Conservation (phyloP, 2,329 filamentous ascomycete species). For the Fusarium torreyae region DNA sequence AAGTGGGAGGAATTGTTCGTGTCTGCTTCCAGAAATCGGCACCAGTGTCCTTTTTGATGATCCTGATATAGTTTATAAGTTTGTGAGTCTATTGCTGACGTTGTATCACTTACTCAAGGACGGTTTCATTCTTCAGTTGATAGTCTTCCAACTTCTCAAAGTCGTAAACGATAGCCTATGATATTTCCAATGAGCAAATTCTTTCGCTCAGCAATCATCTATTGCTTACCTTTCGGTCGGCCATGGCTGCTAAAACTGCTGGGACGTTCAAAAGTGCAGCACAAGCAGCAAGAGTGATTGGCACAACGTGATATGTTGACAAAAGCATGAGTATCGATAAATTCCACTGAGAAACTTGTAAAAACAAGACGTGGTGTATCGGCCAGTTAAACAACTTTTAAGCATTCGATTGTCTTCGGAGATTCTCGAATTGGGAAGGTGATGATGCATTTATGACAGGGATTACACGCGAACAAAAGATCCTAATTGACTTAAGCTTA, state of each 20-base stretch:
- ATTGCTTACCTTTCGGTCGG: constrained; percentile 18
- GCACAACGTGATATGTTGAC: constrained; percentile 24
- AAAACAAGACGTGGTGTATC: neutral
- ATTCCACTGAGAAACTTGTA: neutral
- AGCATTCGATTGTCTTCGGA: constrained; percentile 18
- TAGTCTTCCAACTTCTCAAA: constrained; percentile 23
- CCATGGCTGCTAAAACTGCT: constrained; percentile 8
- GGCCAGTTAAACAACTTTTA: constrained; percentile 26
- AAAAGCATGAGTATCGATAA: constrained; percentile 8
- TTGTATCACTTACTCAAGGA: neutral
- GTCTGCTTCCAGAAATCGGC: constrained; percentile 16
- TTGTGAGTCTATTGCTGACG: accelerated
- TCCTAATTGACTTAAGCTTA: constrained; percentile 3
- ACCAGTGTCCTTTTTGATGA: constrained; percentile 19
- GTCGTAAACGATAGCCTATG: constrained; percentile 5
- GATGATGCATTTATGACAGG: constrained; percentile 19
- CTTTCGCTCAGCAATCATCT: no score
- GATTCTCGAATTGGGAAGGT: constrained; percentile 28
- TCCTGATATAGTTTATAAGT: neutral
- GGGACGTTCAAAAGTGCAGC: constrained; percentile 4
- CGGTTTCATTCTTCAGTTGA: constrained; percentile 1
- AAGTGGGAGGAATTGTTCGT: constrained; percentile 11
- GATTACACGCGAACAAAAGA: constrained; percentile 23
- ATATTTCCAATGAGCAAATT: no score
- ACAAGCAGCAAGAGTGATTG: constrained; percentile 13